These are phyloP conservation scores for Teunomyces kruisii DNA, from an alignment of 805 yeast genomes.

Conservation along the genomic window DNA sequence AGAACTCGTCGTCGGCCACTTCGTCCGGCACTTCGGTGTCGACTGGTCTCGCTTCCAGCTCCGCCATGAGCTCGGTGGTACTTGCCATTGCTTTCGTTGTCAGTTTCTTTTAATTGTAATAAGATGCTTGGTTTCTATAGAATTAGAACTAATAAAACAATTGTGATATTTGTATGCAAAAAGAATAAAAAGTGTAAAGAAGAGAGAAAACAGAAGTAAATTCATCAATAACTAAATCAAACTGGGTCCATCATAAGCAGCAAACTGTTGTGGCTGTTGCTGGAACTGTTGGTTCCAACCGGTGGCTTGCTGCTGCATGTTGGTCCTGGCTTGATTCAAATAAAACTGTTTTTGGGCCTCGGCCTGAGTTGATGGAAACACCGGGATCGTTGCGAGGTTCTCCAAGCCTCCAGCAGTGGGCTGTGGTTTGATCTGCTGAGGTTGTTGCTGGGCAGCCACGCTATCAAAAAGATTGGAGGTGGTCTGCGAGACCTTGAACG, in stretches of 20 bases:
- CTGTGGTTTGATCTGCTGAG: slow-evolving; percentile 42
- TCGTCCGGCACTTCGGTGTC: neutral
- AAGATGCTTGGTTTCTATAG: neutral
- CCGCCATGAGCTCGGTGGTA: neutral
- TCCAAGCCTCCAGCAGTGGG: slow-evolving; percentile 77
- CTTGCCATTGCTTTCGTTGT: neutral
- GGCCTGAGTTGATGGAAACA: slow-evolving; percentile 64
- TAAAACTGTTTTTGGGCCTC: slow-evolving; percentile 38
- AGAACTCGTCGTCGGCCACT: slow-evolving; percentile 4
- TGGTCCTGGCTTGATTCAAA: slow-evolving; percentile 36
- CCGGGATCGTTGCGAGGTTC: slow-evolving; percentile 61
- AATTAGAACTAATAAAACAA: neutral
- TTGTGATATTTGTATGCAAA: neutral
- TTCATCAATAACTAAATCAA: slow-evolving; percentile 14
- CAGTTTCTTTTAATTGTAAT: neutral
- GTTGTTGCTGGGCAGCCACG: slow-evolving; percentile 19
- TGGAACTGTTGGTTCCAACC: slow-evolving; percentile 8
- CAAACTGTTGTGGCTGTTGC: slow-evolving; percentile 4
- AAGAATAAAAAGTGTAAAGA: neutral
- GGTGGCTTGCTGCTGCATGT: slow-evolving; percentile 27
- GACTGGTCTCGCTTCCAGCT: slow-evolving; percentile 2
- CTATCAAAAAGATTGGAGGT: slow-evolving; percentile 32
- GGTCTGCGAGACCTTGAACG: slow-evolving; percentile 49
- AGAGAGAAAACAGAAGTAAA: neutral
- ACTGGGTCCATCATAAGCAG: slow-evolving; percentile 23